Evolutionary conservation across 345 rosid species (phyloP), one percentile per base, ranked within the genome.

Genomic region (Eucalyptus paniculata): DNA sequence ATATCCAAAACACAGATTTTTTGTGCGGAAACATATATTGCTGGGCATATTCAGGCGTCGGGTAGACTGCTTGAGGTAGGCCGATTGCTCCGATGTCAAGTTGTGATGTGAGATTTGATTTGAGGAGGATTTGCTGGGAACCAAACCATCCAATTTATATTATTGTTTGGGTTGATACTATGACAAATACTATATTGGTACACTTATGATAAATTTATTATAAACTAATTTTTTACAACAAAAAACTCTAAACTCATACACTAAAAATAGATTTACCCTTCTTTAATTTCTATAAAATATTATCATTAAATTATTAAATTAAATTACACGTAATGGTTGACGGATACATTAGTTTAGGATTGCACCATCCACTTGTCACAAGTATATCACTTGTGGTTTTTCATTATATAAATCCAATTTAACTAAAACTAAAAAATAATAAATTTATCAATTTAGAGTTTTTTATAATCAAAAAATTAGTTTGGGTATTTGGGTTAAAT

Each of bases 111-210:
- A 77, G 17, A 21, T 77, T 40, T 7, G 8, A 21, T 77, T 40
- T 7, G 5, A 21, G 5, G 30, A 77, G 47, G 9, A 77, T 14
- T 77, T 4, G 1, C 45, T 0, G 0, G 0, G 77, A n/a, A 65
- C 37, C 21, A n/a, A 8, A n/a, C 21, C 3, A 34, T 65, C 11
- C 10, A 4, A n/a, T 6, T 65, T n/a, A 28, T 30, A 13, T 62
- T 13, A 62, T 56, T 56, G 11, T 53, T 53, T 53, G 26, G 26
- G 26, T 21, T 21, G 2, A 10, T 56, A 10, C 6, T 3, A 0
- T 0, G 0, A 1, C 1, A 56, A 9, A 9, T 2, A 0, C 0
- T 56, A 56, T 1, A 56, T 56, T 24, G 1, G 0, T 24, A 56
- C 3, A 56, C 0, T 56, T 56, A 0, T 5, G 6, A 56, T 24